Base-by-base conservation (phyloP, 2,329 filamentous ascomycete genomes). In the Venturia aucupariae region DNA sequence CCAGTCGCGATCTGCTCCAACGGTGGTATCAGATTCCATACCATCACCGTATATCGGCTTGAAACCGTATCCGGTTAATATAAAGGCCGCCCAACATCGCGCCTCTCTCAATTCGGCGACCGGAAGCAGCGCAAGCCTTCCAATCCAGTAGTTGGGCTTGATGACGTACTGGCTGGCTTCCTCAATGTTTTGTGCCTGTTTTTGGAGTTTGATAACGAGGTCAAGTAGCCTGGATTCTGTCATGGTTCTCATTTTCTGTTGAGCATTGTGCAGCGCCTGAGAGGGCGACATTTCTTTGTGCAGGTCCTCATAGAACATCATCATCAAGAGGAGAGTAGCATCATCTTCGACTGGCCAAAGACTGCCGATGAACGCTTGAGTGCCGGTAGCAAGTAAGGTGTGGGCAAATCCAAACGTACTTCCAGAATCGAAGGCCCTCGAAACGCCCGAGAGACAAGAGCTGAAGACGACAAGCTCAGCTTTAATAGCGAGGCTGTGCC, bases 381-480 rank as follows among this genome's bases (percentile, higher is more conserved):
- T 65, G 19, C 66, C 66, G 2, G 65, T 66, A 1, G 51, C 63
- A 13, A 67, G 65, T 2, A 67, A 39, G 13, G 63, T 63, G 27
- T 67, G 65, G 3, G 66, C 60, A 35, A 67, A 67, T 27, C 66
- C 65, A 35, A 66, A 55, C 5, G 63, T 63, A 38, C 63, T 65
- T 5, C 66, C 66, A 6, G 65, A 66, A n/a, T 65, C 65, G 44
- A 60, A 65, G 4, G 66, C 63, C 35, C 61, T 62, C 17, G 65
- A 66, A 11, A 67, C 32, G 7, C 62, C 66, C 13, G 66, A 67
- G 19, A 67, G 63, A 60, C 66, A 67, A 3, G 65, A 65, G 41
- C 66, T 67, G 44, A 67, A 67, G 8, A 67, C 57, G 4, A 67
- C 66, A 11, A 67, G 55, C 30, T 66, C 48, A n/a, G 65, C 65